These are phyloP conservation scores for Evernia prunastri DNA, from an alignment of 495 filamentous ascomycete species.

Conservation along the genomic window DNA sequence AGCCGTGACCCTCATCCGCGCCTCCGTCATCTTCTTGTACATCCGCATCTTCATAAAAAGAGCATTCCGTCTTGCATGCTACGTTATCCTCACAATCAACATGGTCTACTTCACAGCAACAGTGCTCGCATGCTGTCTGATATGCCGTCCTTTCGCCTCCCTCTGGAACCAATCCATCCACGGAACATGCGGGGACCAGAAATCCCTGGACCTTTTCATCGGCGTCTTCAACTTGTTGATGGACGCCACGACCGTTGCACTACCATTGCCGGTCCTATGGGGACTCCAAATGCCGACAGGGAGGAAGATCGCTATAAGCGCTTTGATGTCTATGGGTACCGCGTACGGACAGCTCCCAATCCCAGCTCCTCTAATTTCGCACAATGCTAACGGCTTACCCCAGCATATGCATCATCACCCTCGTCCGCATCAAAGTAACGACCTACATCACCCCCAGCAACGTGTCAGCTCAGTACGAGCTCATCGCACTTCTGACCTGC, in stretches of 20 bases:
- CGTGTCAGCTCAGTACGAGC: constrained; percentile 9
- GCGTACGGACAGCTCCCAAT: constrained; percentile 5
- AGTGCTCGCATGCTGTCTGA: constrained; percentile 33
- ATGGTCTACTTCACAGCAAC: constrained; percentile 14
- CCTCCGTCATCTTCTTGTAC: constrained; percentile 40
- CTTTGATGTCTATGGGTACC: constrained; percentile 21
- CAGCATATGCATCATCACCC: constrained; percentile 22
- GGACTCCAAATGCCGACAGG: constrained; percentile 33
- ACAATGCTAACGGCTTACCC: no score
- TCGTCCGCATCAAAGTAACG: constrained; percentile 16
- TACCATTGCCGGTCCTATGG: constrained; percentile 42
- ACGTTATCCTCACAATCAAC: constrained; percentile 24
- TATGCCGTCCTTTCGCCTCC: constrained; percentile 33
- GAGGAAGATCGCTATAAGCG: constrained; percentile 30
- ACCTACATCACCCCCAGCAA: constrained; percentile 11
- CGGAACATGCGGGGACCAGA: constrained; percentile 30
- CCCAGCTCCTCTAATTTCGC: neutral
- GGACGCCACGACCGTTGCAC: constrained; percentile 34
- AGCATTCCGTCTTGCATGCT: constrained; percentile 32
- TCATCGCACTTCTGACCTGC: constrained; percentile 16
- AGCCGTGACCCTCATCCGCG: constrained; percentile 30
- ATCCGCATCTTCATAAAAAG: constrained; percentile 32
- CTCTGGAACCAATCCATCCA: constrained; percentile 30
- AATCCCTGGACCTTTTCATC: constrained; percentile 29
- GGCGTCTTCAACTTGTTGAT: constrained; percentile 32